A percentile compares a stretch with the other conserved stretches of the same genome.
phyloP scores from a whole-genome alignment of 108 stramenopile genomes.

The Phaeodactylum tricornutum region DNA sequence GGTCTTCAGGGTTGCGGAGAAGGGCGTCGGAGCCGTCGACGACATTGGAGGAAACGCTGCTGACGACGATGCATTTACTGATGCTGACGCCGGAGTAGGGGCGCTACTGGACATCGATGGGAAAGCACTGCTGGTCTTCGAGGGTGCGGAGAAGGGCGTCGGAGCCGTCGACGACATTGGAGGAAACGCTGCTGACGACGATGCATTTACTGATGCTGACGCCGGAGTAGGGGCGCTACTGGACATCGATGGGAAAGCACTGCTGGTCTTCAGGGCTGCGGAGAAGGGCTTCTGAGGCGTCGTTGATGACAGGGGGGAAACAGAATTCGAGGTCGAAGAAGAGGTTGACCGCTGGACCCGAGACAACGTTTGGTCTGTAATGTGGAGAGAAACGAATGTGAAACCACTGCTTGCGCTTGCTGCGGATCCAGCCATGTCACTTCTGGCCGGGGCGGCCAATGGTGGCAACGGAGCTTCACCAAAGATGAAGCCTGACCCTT shows the following conservation, averaged over 20 bases:
- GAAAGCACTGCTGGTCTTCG: conserved; percentile 13
- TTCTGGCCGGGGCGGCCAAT: not conserved
- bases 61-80: conserved; percentile 2
- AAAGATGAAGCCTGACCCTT: conserved; percentile 23
- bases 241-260: conserved; percentile 53
- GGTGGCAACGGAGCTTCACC: conserved; percentile 3
- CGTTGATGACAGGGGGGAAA: not conserved
- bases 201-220: conserved; percentile 1
- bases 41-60: conserved; percentile 48
- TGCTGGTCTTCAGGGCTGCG: too few relatives aligned
- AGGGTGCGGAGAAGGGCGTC: conserved; percentile 19
- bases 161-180: conserved; percentile 44
- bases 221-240: conserved; percentile 36
- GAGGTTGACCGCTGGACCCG: too few relatives aligned
- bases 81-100: conserved; percentile 27
- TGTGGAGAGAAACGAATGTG: too few relatives aligned
- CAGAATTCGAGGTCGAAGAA: too few relatives aligned
- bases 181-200: conserved; percentile 25
- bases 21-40: conserved; percentile 12
- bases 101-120: conserved; percentile 52
- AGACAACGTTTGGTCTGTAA: too few relatives aligned
- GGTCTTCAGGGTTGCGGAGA: conserved; percentile 42
- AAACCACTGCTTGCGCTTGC: too few relatives aligned
- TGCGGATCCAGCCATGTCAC: too few relatives aligned
- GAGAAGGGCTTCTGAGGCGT: not conserved